These are phyloP conservation scores for Cryptosporidium baileyi DNA, from an alignment of 169 alveolate genomes.

Conservation along the genomic window DNA sequence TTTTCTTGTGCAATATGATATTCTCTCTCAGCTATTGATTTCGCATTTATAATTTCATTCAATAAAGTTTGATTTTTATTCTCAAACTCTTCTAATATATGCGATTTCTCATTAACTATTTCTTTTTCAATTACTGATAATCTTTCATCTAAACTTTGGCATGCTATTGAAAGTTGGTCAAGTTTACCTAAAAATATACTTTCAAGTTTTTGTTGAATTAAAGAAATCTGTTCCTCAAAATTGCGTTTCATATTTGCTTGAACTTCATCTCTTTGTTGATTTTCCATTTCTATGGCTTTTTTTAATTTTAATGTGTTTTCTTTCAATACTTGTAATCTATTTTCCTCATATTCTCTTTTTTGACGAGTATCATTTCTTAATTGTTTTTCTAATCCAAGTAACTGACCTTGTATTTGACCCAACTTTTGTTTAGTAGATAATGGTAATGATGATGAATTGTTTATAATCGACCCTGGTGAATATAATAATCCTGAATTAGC, in stretches of 20 bases:
- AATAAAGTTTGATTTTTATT: conserved; percentile 30
- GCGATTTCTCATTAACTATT: conserved; percentile 25
- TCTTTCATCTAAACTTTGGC: conserved; percentile 56
- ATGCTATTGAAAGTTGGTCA: conserved; percentile 68
- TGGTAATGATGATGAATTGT: conserved; percentile 32
- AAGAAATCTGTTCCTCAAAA: conserved; percentile 45
- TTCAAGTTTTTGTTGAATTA: conserved; percentile 31
- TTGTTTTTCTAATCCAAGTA: conserved; percentile 59
- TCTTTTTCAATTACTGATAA: conserved; percentile 40
- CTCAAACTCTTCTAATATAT: conserved; percentile 49
- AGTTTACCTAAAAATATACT: conserved; percentile 51
- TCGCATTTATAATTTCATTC: conserved; percentile 62
- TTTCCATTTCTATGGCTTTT: conserved; percentile 54
- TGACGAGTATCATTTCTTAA: conserved; percentile 67
- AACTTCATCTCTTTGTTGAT: conserved; percentile 38
- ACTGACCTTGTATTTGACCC: conserved; percentile 63
- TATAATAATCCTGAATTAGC: not conserved
- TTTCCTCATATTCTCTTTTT: conserved; percentile 67
- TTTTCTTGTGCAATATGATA: conserved; percentile 63
- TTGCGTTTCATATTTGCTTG: conserved; percentile 26
- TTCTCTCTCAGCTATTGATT: conserved; percentile 63
- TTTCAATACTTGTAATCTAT: conserved; percentile 29
- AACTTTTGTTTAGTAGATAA: conserved; percentile 61
- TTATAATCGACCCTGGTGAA: conserved; percentile 20
- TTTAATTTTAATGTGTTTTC: conserved; percentile 52